Conservation (phyloP, 2,329 filamentous ascomycete species). For the Cytospora piceicola region DNA sequence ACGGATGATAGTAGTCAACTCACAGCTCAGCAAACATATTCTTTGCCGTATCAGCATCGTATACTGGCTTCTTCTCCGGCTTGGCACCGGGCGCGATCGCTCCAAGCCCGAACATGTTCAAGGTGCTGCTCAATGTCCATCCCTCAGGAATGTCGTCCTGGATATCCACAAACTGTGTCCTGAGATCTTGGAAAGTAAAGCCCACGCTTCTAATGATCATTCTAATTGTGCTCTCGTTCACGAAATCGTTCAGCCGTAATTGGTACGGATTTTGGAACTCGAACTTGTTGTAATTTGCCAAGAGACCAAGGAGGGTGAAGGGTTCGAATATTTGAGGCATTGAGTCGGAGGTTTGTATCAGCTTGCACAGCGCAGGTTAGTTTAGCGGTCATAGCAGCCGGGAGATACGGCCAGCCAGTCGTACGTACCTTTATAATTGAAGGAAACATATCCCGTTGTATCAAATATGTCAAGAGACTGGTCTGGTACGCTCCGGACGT, state of each 20-base stretch:
- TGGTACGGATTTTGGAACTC: slow-evolving; percentile 98
- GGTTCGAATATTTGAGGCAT: slow-evolving; percentile 69
- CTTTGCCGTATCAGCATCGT: slow-evolving; percentile 80
- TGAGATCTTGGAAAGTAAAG: slow-evolving; percentile 66
- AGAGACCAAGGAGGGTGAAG: slow-evolving; percentile 80
- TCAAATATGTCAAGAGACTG: slow-evolving; percentile 90
- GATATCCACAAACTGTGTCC: slow-evolving; percentile 79
- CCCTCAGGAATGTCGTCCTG: slow-evolving; percentile 89
- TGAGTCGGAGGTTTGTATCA: slow-evolving; percentile 77
- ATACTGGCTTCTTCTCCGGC: slow-evolving; percentile 60
- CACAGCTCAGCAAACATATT: slow-evolving; percentile 79
- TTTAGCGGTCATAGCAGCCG: background rate
- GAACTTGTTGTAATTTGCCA: slow-evolving; percentile 99
- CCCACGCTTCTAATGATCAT: slow-evolving; percentile 81
- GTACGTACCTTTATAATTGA: slow-evolving; percentile 87
- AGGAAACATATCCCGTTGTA: slow-evolving; percentile 91
- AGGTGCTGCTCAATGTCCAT: slow-evolving; percentile 80
- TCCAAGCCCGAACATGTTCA: slow-evolving; percentile 84
- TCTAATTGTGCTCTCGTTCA: slow-evolving; percentile 85
- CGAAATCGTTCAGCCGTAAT: slow-evolving; percentile 88
- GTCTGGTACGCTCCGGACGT: slow-evolving; percentile 96
- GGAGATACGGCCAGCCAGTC: slow-evolving; percentile 28
- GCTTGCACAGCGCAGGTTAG: slow-evolving; percentile 50
- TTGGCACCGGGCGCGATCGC: slow-evolving; percentile 71
- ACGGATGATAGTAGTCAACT: slow-evolving; percentile 42